A percentile compares a stretch with the other conserved stretches of the same genome.
These are phyloP conservation scores for Puccinia brachypodii DNA, from an alignment of 1,284 basidiomycete species.

Conservation along the genomic window DNA sequence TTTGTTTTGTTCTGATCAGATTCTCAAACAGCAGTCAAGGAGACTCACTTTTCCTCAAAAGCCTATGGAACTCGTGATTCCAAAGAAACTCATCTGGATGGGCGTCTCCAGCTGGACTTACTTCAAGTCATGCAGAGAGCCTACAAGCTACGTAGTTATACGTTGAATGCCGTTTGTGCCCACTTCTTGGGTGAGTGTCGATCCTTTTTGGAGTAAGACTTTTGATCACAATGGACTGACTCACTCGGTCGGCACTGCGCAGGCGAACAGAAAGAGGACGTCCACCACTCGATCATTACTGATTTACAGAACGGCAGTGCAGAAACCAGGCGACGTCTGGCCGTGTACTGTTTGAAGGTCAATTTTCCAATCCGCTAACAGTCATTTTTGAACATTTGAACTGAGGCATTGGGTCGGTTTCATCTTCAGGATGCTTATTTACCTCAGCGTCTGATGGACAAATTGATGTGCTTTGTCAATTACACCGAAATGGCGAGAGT, in stretches of 20 bases:
- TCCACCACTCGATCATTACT: conserved; percentile 94
- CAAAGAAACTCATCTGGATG: conserved; percentile 84
- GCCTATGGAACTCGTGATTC: conserved; percentile 93
- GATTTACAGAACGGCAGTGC: conserved; percentile 91
- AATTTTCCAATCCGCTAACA: conserved; percentile 27
- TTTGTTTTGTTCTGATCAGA: conserved; percentile 60
- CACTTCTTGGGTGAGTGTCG: conserved; percentile 70
- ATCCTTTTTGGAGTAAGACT: not conserved
- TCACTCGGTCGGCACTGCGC: not conserved
- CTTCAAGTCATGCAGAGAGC: conserved; percentile 96
- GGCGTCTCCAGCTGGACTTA: conserved; percentile 85
- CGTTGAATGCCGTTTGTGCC: conserved; percentile 91
- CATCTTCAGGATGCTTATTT: conserved; percentile 83
- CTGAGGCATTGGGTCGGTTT: not conserved
- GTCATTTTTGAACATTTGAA: not conserved
- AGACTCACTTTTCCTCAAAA: conserved; percentile 92
- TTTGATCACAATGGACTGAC: not conserved
- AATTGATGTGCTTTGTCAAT: conserved; percentile 96
- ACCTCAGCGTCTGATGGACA: conserved; percentile 87
- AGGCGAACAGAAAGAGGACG: conserved; percentile 93
- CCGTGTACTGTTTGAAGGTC: conserved; percentile 94
- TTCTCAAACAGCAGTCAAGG: conserved; percentile 73
- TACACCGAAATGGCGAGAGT: conserved; percentile 95
- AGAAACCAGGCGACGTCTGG: conserved; percentile 81
- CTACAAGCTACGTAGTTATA: conserved; percentile 90